A percentile compares a stretch with the other conserved stretches of the same genome.
phyloP scores from a whole-genome alignment of 805 yeast species.

The Barnettozyma californica region DNA sequence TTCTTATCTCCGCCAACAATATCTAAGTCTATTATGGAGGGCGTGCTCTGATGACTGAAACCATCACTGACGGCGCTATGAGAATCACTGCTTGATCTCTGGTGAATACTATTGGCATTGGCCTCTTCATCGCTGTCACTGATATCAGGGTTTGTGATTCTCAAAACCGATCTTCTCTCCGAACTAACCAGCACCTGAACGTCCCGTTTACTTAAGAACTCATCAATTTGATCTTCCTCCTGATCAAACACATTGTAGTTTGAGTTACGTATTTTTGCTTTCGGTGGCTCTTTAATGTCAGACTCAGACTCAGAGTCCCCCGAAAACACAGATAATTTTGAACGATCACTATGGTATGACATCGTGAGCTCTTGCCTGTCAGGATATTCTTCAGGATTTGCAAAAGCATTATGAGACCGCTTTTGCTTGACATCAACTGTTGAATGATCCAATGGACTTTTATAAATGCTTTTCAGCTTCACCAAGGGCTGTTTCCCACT shows the following conservation, averaged over 20 bases:
- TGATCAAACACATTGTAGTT: conserved; percentile 8
- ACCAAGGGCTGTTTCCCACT: conserved; percentile 1
- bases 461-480: conserved; percentile 7
- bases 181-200: conserved; percentile 71
- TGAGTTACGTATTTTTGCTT: background rate
- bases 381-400: conserved; percentile 22
- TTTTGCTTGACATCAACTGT: background rate
- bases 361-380: conserved; percentile 18
- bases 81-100: conserved; percentile 2
- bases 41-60: background rate
- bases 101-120: conserved; percentile 11
- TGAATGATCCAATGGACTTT: background rate
- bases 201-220: conserved; percentile 46
- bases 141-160: conserved; percentile 59
- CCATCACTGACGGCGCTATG: conserved; percentile 2
- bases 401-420: conserved; percentile 16
- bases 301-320: conserved; percentile 4
- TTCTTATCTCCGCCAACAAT: conserved; percentile 14
- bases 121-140: background rate
- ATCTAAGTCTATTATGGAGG: conserved; percentile 2
- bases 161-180: conserved; percentile 50
- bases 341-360: conserved; percentile 11
- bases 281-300: background rate
- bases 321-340: conserved; percentile 10
- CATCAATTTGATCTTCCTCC: conserved; percentile 31